Conservation (phyloP, 2,329 filamentous ascomycete species). For the Zasmidium angulare region DNA sequence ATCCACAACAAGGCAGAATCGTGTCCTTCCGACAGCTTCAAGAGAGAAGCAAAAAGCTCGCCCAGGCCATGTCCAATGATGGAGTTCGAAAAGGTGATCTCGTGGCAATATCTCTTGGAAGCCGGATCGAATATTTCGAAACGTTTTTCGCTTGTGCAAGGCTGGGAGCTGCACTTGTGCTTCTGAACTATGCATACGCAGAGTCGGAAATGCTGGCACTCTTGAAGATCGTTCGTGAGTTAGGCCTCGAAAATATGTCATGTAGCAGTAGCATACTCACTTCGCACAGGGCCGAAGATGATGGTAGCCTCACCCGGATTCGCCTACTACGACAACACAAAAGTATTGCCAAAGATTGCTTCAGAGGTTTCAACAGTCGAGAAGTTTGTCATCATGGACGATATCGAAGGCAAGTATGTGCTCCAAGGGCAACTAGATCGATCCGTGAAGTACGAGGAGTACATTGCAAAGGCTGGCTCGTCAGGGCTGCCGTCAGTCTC, state of each 20-base stretch:
- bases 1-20: constrained; percentile 25
- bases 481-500: constrained; percentile 20
- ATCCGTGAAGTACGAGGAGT: constrained; percentile 25
- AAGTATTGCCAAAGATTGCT: constrained; percentile 53
- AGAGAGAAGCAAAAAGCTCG: constrained; percentile 28
- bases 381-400: constrained; percentile 56
- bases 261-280: background rate
- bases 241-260: background rate
- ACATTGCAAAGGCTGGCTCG: constrained; percentile 18
- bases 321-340: constrained; percentile 59
- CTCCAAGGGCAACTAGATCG: constrained; percentile 18
- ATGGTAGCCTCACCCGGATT: constrained; percentile 67
- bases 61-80: constrained; percentile 29
- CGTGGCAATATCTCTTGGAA: constrained; percentile 32
- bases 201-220: constrained; percentile 67
- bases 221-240: constrained; percentile 62
- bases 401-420: constrained; percentile 27
- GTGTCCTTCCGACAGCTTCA: constrained; percentile 26
- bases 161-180: constrained; percentile 53
- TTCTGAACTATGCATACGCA: constrained; percentile 75
- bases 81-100: constrained; percentile 30
- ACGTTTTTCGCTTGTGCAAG: constrained; percentile 36
- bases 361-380: constrained; percentile 42
- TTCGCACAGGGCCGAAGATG: constrained; percentile 60
- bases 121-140: constrained; percentile 33